A percentile compares a stretch with the other conserved stretches of the same genome.
These are phyloP conservation scores for Pisolithus thermaeus DNA, from an alignment of 1,284 basidiomycete genomes.

Conservation along the genomic window DNA sequence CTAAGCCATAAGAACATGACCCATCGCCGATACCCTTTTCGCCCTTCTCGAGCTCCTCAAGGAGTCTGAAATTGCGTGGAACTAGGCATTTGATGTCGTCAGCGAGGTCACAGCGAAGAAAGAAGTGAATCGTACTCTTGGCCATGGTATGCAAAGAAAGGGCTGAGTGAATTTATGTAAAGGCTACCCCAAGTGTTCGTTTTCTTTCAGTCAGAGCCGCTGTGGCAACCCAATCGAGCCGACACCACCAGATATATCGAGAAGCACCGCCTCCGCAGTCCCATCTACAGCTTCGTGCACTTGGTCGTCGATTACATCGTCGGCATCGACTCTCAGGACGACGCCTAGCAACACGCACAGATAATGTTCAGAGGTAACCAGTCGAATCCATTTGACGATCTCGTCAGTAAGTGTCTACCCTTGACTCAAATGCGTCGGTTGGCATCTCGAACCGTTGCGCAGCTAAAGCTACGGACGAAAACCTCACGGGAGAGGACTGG, in stretches of 20 bases:
- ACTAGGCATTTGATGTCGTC: constrained; percentile 46
- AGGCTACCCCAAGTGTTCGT: neutral
- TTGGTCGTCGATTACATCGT: neutral
- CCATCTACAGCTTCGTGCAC: neutral
- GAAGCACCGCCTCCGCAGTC: constrained; percentile 29
- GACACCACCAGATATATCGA: neutral
- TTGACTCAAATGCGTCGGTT: neutral
- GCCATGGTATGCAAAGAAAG: constrained; percentile 41
- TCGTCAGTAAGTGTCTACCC: constrained; percentile 66
- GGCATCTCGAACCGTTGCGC: constrained; percentile 11
- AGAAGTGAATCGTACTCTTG: constrained; percentile 40
- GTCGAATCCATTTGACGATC: constrained; percentile 86
- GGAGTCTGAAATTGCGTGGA: constrained; percentile 91
- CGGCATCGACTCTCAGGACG: constrained; percentile 7
- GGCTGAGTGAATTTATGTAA: constrained; percentile 2
- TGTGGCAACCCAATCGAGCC: neutral
- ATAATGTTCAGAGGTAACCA: constrained; percentile 63
- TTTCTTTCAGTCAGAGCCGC: no score
- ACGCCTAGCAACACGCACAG: constrained; percentile 12
- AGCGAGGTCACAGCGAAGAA: neutral
- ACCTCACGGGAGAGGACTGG: constrained; percentile 93
- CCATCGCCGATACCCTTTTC: constrained; percentile 99
- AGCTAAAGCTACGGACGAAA: constrained; percentile 95
- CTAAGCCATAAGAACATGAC: constrained; percentile 91
- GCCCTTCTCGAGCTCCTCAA: constrained; percentile 98